These are phyloP conservation scores for Komagataella phaffii DNA, from an alignment of 805 yeast genomes.

Conservation along the genomic window DNA sequence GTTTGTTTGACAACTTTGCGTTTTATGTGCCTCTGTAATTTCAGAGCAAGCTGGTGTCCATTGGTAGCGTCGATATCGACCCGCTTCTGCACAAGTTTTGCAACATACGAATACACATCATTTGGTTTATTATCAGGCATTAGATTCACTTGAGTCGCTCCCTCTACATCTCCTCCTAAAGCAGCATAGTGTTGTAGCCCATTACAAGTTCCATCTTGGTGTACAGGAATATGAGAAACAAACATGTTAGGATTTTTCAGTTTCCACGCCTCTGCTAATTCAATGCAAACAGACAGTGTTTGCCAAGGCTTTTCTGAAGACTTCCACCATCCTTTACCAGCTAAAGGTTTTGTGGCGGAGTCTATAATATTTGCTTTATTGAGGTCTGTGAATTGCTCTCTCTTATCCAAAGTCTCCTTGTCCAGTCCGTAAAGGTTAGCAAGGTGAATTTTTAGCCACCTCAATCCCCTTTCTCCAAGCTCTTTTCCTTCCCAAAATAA, in stretches of 20 bases:
- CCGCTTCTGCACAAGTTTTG: conserved; percentile 42
- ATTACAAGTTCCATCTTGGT: conserved; percentile 81
- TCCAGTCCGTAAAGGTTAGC: conserved; percentile 67
- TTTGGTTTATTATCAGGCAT: conserved; percentile 61
- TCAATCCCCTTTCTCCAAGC: conserved; percentile 49
- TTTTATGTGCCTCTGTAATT: conserved; percentile 47
- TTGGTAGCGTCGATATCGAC: conserved; percentile 38
- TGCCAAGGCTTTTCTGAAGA: conserved; percentile 80
- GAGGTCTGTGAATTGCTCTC: conserved; percentile 45
- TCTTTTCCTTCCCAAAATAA: conserved; percentile 67
- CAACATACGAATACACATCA: conserved; percentile 66
- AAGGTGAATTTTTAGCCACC: conserved; percentile 66
- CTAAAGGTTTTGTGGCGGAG: conserved; percentile 52
- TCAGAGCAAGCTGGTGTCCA: conserved; percentile 41
- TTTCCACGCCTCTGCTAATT: conserved; percentile 45
- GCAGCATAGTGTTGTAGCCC: conserved; percentile 85
- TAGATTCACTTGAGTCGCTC: conserved; percentile 70
- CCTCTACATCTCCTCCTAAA: conserved; percentile 72
- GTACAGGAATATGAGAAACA: conserved; percentile 64
- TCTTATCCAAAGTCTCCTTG: conserved; percentile 52
- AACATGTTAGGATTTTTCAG: conserved; percentile 51
- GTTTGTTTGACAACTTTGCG: conserved; percentile 93
- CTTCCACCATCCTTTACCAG: conserved; percentile 50
- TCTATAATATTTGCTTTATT: conserved; percentile 39
- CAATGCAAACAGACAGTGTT: conserved; percentile 57